These are phyloP conservation scores for Glycine latifolia DNA, from an alignment of 306 rosid genomes.

Conservation along the genomic window DNA sequence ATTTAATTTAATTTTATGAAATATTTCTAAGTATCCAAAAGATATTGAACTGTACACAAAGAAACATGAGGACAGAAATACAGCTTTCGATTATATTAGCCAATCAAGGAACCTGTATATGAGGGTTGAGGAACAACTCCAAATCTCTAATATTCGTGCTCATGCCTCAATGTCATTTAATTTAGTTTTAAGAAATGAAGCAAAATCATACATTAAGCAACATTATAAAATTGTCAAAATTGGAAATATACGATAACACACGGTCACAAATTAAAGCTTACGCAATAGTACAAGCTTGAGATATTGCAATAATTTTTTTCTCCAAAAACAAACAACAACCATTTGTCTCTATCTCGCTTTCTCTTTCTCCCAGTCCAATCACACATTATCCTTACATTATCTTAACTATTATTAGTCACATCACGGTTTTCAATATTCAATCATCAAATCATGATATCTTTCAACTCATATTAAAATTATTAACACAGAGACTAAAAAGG, in stretches of 20 bases:
- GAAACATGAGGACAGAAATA: background rate
- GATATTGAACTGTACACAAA: background rate
- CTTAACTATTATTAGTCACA: conserved; percentile 65
- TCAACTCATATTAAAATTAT: conserved; percentile 46
- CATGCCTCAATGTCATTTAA: background rate
- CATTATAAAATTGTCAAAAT: background rate
- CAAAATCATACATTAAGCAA: no score
- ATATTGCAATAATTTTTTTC: background rate
- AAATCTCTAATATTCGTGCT: background rate
- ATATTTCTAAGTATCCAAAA: background rate
- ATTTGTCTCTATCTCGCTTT: conserved; percentile 41
- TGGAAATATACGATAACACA: background rate
- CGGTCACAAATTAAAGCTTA: conserved; percentile 13
- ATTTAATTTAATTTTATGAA: background rate
- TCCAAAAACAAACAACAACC: conserved; percentile 23
- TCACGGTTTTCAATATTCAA: conserved; percentile 56
- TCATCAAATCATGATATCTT: conserved; percentile 63
- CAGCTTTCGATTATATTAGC: background rate
- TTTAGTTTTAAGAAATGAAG: background rate
- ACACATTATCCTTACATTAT: conserved; percentile 62
- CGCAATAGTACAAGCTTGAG: conserved; percentile 11
- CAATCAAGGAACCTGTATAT: background rate
- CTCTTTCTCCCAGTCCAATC: conserved; percentile 61
- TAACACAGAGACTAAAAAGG: conserved; percentile 15
- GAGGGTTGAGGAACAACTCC: background rate